Percentiles rank a stretch among this genome's conserved stretches.
Conservation (phyloP, 2,329 filamentous ascomycete species). For the Cladosporium sp. region DNA sequence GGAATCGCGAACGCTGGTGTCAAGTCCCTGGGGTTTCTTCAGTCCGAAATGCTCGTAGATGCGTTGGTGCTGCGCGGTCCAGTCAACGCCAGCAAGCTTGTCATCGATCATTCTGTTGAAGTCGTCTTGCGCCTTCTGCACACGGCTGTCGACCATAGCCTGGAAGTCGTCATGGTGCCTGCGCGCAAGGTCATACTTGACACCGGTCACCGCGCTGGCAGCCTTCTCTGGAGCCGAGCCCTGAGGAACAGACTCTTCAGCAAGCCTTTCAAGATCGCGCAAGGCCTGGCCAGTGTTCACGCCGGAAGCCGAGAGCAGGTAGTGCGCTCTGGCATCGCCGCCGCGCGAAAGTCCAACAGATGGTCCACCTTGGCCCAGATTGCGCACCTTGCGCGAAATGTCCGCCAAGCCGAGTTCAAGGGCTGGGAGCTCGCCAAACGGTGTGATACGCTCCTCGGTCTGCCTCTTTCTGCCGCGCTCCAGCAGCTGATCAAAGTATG, state of each 20-base stretch:
- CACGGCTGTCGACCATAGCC: slow-evolving; percentile 27
- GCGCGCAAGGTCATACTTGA: slow-evolving; percentile 27
- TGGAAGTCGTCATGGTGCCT: slow-evolving; percentile 59
- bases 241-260: slow-evolving; percentile 11
- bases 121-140: slow-evolving; percentile 80
- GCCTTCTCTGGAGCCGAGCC: slow-evolving; percentile 2
- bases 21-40: slow-evolving; percentile 36
- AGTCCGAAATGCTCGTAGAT: slow-evolving; percentile 98
- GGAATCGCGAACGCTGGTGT: slow-evolving; percentile 29
- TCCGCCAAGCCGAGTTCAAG: slow-evolving; percentile 89
- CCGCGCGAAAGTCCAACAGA: slow-evolving; percentile 43
- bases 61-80: slow-evolving; percentile 85
- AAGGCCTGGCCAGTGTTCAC: slow-evolving; percentile 81
- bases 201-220: slow-evolving; percentile 11
- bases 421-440: slow-evolving; percentile 73
- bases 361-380: slow-evolving; percentile 67
- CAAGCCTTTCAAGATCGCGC: slow-evolving; percentile 58
- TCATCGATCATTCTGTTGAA: slow-evolving; percentile 94
- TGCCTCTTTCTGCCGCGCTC: slow-evolving; percentile 62
- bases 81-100: slow-evolving; percentile 80
- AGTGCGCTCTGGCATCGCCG: slow-evolving; percentile 59
- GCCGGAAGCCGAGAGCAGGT: slow-evolving; percentile 86
- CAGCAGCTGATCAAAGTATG: slow-evolving; percentile 59
- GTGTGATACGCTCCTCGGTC: slow-evolving; percentile 56
- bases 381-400: slow-evolving; percentile 69